These are phyloP conservation scores for Tephrocybe sp. DNA, from an alignment of 768 basidiomycete species.

Conservation along the genomic window DNA sequence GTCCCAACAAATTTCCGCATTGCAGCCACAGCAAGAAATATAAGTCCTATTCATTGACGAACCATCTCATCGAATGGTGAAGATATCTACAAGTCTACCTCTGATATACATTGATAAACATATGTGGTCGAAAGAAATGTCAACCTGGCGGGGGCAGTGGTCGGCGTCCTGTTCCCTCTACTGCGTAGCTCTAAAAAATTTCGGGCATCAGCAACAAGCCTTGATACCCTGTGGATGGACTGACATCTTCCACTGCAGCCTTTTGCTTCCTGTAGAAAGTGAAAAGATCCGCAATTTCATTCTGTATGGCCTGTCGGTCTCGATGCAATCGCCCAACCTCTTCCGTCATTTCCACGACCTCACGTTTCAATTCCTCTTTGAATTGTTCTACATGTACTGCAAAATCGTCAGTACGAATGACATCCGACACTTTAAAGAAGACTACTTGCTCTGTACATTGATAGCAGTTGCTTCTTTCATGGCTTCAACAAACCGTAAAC, in stretches of 20 bases:
- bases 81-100: no score
- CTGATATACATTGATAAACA: no score
- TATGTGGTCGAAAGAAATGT: no score
- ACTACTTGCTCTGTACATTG: slow-evolving; percentile 69
- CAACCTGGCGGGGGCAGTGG: slow-evolving; percentile 26
- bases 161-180: slow-evolving; percentile 14
- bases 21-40: slow-evolving; percentile 75
- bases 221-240: background rate
- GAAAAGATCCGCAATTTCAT: slow-evolving; percentile 72
- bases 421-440: background rate
- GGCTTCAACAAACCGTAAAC: slow-evolving; percentile 87
- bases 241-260: slow-evolving; percentile 21
- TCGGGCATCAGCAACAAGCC: background rate
- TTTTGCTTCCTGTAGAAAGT: slow-evolving; percentile 72
- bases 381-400: slow-evolving; percentile 86
- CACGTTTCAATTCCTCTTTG: slow-evolving; percentile 75
- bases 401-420: background rate
- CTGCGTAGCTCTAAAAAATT: no score
- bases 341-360: slow-evolving; percentile 72
- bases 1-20: slow-evolving; percentile 75
- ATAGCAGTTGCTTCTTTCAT: slow-evolving; percentile 92
- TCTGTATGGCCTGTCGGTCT: slow-evolving; percentile 64
- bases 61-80: no score
- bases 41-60: slow-evolving; percentile 30
- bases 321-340: slow-evolving; percentile 69